Base-by-base conservation (phyloP, 1,284 basidiomycete species). In the Malassezia slooffiae region DNA sequence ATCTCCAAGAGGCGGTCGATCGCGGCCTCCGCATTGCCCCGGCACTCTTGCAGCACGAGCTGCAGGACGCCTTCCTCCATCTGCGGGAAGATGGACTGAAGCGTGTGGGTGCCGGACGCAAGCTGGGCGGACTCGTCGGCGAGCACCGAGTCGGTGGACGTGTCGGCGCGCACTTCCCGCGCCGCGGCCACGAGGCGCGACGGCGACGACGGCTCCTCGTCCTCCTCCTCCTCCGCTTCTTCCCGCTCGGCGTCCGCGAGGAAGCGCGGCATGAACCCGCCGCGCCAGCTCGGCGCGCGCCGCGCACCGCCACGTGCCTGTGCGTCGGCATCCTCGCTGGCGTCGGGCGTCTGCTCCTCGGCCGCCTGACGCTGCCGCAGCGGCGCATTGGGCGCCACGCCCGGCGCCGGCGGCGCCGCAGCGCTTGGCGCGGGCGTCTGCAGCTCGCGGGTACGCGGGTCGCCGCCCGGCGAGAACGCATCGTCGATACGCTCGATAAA, bases 401-500 rank as follows among this genome's bases (percentile, higher is more conserved):
- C 55, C 2, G 34, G 46, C 24, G 23, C 5, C 9, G 45, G 34
- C 21, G 26, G 16, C 9, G 10, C 7, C 7, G 23, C 27, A 4
- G 33, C 5, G 3, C 21, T 26, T 24, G 44, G 44, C 16, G 38
- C 34, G 1, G 34, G 27, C 22, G 45, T 29, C 20, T 33, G 38
- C 38, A 40, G 19, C 30, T 40, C 38, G 7, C 17, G 22, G 10
- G 27, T 22, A 4, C 17, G 28, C 23, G 34, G 23, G n/a, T n/a
- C n/a, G n/a, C n/a, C 17, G 31, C 8, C 8, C 32, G 26, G 38
- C 19, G 27, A 19, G 6, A 31, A 23, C 29, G 31, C 29, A 17
- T 28, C 58, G 24, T 69, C 66, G 32, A 67, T 51, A 1, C 63
- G 58, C 27, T 69, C 64, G 38, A 55, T 55, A 42, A 67, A 53